Evolutionary conservation across 1,139 yeast species (phyloP), one percentile per base, ranked within the genome.

Genomic region (Yamadazyma mexicana): DNA sequence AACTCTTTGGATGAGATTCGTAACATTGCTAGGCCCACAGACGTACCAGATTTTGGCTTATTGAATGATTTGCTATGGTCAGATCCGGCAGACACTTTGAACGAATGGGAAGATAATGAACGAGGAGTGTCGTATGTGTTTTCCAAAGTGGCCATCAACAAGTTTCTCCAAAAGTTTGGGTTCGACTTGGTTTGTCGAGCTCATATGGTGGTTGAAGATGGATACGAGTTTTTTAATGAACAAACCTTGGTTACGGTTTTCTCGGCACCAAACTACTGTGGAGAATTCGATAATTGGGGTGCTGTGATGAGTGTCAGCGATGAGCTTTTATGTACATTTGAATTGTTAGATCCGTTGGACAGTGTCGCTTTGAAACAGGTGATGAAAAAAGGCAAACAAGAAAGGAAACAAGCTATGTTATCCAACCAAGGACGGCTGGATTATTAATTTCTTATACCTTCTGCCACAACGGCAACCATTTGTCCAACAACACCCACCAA

Each of bases 251-350:
- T 92, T 4, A 92, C 98, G 0, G 97, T 92, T 11, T 92, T 92
- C 61, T 81, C 89, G 40, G 98, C 98, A 0, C 98, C 98, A 1
- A 92, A 92, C 62, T 92, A 92, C 59, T 92, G 98, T 66, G 98
- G 98, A 29, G 98, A 92, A 62, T 92, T 92, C 56, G 98, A 92
- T 61, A 92, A 92, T 58, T 92, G 97, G 97, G 98, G 98, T 17
- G 98, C 98, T 0, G 97, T 92, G 2, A 92, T 92, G 98, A 82
- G 95, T 53, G 98, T 92, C 14, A 81, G 87, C 49, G 97, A 92
- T 51, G 97, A 89, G 52, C 70, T 92, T 48, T 69, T 92, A 45
- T 92, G 98, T 62, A 83, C 92, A 43, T 92, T 92, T 64, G 98
- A 92, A 62, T 74, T 92, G 47, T 70, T 92, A 45, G 96, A 92